Evolutionary conservation across 495 filamentous ascomycete species (phyloP), one percentile per base, ranked within the genome.

Genomic region (Xylaria grammica): DNA sequence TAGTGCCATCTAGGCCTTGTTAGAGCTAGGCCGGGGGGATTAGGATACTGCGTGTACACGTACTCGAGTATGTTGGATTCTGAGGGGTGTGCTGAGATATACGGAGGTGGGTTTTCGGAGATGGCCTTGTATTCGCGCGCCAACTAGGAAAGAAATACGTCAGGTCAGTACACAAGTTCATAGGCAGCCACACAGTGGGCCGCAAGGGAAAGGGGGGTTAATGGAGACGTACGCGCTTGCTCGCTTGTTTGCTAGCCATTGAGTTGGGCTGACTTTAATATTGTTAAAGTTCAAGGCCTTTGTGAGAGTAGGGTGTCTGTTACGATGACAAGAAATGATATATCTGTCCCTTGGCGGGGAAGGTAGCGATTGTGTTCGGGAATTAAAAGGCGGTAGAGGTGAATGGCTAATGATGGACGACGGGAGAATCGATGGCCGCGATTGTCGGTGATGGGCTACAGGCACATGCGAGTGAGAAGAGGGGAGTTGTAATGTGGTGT

Each of bases 51-150:
- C 34, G 34, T 30, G 45, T 29, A 48, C 9, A 79, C 83, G 63
- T 75, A 93, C 90, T 99, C 95, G 24, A 99, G 85, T 70, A 99
- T 99, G 75, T 98, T 98, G 55, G 83, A 81, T 70, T 99, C 96
- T 8, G 93, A 97, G 11, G 95, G 95, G 75, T 97, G 95, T 11
- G 95, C 94, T 44, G 87, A 84, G 71, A 99, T 98, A 78, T 91
- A 98, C 44, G 94, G 94, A 17, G 94, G 92, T 6, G 95, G 95
- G 71, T 91, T 95, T 76, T 94, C 89, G 70, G 91, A 85, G 72
- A 99, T 96, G 72, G 86, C 84, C 81, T 93, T 89, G 79, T 97
- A 99, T 82, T 99, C 95, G 67, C 93, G 91, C 67, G 91, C 91
- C 73, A 99, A 89, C 92, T 95, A 24, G 9, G 40, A 51, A 19